phyloP scores from a whole-genome alignment of 2,329 filamentous ascomycete genomes.

The Colletotrichum tabaci region DNA sequence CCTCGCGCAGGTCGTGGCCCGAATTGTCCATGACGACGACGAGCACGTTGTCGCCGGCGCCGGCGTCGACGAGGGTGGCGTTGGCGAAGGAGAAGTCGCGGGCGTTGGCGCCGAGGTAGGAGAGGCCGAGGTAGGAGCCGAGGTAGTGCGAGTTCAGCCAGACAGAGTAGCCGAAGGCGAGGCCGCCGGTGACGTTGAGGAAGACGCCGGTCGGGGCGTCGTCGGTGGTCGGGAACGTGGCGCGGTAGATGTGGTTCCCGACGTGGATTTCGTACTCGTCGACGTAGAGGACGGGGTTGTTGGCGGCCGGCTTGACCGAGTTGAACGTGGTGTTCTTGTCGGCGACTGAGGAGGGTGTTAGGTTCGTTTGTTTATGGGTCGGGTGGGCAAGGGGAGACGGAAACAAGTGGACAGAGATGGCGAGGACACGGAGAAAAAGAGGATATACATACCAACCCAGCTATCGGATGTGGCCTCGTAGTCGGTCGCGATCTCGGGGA shows the following conservation, averaged over 20 bases:
- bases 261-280: slow-evolving; percentile 70
- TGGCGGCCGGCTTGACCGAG: slow-evolving; percentile 60
- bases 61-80: slow-evolving; percentile 57
- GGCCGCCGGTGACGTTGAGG: slow-evolving; percentile 67
- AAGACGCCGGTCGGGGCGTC: slow-evolving; percentile 59
- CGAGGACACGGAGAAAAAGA: not conserved
- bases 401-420: too few species aligned
- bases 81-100: slow-evolving; percentile 66
- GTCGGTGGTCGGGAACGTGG: slow-evolving; percentile 60
- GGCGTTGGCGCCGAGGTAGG: slow-evolving; percentile 54
- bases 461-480: slow-evolving; percentile 60
- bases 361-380: too few species aligned
- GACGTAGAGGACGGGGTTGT: slow-evolving; percentile 69
- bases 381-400: too few species aligned
- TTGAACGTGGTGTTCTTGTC: slow-evolving; percentile 66
- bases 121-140: slow-evolving; percentile 68
- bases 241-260: slow-evolving; percentile 69
- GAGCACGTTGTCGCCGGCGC: slow-evolving; percentile 59
- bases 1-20: slow-evolving; percentile 69
- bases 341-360: slow-evolving; percentile 50
- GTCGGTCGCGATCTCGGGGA: slow-evolving; percentile 61
- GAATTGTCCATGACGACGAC: slow-evolving; percentile 73
- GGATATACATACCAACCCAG: slow-evolving; percentile 60
- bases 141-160: slow-evolving; percentile 72
- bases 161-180: slow-evolving; percentile 70